These are phyloP conservation scores for Grosmannia serpens DNA, from an alignment of 2,329 filamentous ascomycete species.

Conservation along the genomic window DNA sequence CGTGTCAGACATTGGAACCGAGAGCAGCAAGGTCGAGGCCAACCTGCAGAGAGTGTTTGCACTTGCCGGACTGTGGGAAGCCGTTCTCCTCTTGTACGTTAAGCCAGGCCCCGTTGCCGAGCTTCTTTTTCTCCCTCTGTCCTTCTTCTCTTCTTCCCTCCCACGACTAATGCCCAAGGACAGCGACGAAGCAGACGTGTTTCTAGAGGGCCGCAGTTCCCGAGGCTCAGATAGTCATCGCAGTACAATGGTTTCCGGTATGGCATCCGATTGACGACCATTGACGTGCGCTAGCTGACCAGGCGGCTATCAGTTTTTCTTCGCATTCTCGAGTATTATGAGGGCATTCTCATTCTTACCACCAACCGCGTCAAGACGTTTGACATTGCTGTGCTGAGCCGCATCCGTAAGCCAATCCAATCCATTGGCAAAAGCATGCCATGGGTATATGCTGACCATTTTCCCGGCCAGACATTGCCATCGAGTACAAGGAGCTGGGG, in stretches of 20 bases:
- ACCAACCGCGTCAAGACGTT: constrained; percentile 17
- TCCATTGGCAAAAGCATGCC: no score
- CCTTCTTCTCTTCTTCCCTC: background rate
- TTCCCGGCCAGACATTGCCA: background rate
- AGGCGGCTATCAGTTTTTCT: constrained; percentile 14
- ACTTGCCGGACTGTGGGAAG: constrained; percentile 12
- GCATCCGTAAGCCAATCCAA: background rate
- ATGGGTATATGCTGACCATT: background rate
- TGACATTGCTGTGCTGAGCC: constrained; percentile 14
- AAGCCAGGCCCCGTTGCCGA: background rate
- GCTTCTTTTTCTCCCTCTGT: background rate
- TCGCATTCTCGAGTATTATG: constrained; percentile 13
- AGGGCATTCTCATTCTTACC: constrained; percentile 14
- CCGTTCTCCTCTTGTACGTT: constrained; percentile 18
- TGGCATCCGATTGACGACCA: no score
- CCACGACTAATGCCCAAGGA: background rate
- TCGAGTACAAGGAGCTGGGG: background rate
- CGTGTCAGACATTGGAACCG: background rate
- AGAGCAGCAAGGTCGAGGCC: constrained; percentile 16
- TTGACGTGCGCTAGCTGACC: no score
- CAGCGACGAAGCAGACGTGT: background rate
- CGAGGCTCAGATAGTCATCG: background rate
- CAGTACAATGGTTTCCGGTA: background rate
- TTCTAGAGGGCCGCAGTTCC: background rate
- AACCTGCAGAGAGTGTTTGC: constrained; percentile 14